Evolutionary conservation across 2,329 filamentous ascomycete species (phyloP).

Genomic region (Hymenoscyphus repandus): DNA sequence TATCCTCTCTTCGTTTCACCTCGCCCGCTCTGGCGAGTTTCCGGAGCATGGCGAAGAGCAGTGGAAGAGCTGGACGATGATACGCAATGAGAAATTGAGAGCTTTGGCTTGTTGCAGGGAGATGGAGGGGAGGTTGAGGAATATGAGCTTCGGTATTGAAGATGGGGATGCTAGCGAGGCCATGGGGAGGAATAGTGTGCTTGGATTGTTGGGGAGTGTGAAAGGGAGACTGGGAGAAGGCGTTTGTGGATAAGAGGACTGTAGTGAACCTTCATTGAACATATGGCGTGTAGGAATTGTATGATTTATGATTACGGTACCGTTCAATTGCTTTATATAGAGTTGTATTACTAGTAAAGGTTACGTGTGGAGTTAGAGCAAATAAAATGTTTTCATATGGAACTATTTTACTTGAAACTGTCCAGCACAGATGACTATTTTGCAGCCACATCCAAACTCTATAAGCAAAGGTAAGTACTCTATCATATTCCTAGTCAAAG

Average conservation of each 20-base stretch:
- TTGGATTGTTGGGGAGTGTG: not conserved
- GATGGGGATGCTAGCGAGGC: not conserved
- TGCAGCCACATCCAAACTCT: no score
- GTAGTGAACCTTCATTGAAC: no score
- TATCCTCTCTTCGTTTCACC: not conserved
- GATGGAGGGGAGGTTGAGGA: slow-evolving; percentile 1
- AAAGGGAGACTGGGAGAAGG: not conserved
- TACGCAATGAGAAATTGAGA: not conserved
- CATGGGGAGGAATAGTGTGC: slow-evolving; percentile 1
- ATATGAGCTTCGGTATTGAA: not conserved
- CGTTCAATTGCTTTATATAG: not conserved
- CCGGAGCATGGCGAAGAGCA: not conserved
- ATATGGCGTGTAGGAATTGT: not conserved
- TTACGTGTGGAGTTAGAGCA: no score
- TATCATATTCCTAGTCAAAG: no score
- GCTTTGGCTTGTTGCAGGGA: not conserved
- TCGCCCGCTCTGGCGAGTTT: not conserved
- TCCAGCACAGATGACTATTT: no score
- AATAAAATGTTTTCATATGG: no score
- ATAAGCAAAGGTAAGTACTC: no score
- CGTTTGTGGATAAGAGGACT: not conserved
- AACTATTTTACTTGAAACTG: no score
- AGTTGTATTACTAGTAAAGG: not conserved
- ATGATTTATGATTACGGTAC: not conserved
- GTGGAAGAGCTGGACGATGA: not conserved